Percentiles rank a stretch among this genome's conserved stretches.
These are phyloP conservation scores for Cladobotryum mycophilum DNA, from an alignment of 2,329 filamentous ascomycete genomes.

Conservation along the genomic window DNA sequence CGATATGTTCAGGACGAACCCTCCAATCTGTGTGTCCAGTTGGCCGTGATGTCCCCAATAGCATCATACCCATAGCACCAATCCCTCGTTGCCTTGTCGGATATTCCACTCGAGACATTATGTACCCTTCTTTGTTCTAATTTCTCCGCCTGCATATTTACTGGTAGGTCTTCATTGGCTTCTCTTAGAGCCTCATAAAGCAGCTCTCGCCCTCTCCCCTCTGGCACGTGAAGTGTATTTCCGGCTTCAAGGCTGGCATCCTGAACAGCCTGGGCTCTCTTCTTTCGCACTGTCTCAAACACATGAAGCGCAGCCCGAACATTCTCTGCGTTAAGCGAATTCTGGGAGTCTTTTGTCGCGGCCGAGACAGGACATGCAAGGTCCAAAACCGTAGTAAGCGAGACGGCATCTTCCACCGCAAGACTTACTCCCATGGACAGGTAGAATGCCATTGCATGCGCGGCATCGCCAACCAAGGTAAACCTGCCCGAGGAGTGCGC, in stretches of 20 bases:
- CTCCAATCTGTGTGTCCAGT: too few species aligned
- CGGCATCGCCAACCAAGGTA: conserved; percentile 13
- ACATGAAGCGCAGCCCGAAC: conserved; percentile 4
- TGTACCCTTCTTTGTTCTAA: not conserved
- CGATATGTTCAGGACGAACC: too few species aligned
- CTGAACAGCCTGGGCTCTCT: conserved; percentile 12
- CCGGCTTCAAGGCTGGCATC: conserved; percentile 13
- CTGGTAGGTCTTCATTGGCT: not conserved
- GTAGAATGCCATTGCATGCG: conserved; percentile 18
- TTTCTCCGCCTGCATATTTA: not conserved
- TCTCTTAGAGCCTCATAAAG: conserved; percentile 11
- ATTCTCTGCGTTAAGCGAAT: not conserved
- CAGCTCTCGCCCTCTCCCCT: not conserved
- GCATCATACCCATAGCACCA: conserved; percentile 13
- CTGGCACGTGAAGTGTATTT: conserved; percentile 10
- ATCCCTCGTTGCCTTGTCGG: conserved; percentile 7
- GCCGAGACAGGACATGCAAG: conserved; percentile 3
- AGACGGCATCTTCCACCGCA: conserved; percentile 16
- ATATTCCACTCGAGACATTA: conserved; percentile 4
- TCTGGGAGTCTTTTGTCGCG: not conserved
- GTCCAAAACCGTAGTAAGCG: conserved; percentile 11
- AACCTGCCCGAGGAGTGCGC: conserved; percentile 12
- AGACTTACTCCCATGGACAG: conserved; percentile 17
- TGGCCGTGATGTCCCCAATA: not conserved
- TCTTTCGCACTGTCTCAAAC: conserved; percentile 11